Base-by-base conservation (phyloP, 495 filamentous ascomycete species). In the Penicillium atrosanguineum region DNA sequence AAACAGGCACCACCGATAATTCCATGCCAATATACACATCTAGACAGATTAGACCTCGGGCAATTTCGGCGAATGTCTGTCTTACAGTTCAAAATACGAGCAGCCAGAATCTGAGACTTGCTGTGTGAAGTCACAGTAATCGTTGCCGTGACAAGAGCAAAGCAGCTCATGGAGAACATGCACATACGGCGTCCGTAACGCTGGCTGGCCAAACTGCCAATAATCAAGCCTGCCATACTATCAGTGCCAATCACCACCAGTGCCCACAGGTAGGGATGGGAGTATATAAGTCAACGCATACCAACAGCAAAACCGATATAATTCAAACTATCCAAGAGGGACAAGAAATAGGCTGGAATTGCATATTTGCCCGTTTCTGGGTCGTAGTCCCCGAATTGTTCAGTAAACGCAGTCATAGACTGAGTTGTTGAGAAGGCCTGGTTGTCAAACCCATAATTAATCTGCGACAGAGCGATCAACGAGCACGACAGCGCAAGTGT, bases 371-470 rank as follows among this genome's bases (percentile, higher is more conserved):
- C 39, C 8, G 51, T 62, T 19, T 49, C 46, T 3, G 53, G 45
- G 36, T 65, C 50, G 21, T 62, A 69, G 6, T 41, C 55, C 7
- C 68, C 68, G 43, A 71, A 71, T 38, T 61, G 52, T 36, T 50
- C 53, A 6, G 47, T 57, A 48, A 56, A 71, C 11, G 59, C 52
- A 21, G 44, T 51, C 68, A 69, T 71, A 0, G 65, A 58, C 44
- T 69, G 68, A 6, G 48, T 63, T 3, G 59, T 61, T 12, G 57
- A 52, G 47, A 71, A 54, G 4, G 50, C 68, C 26, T 59, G 55
- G 18, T 69, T 61, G 25, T 71, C 68, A 36, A 69, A 59, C 37
- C 63, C 68, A 61, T 63, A 69, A 53, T 69, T 71, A 31, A 71
- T 44, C 9, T 29, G 55, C 1, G 68, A 71, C 6, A 71, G 42